Percentiles rank a stretch among this genome's conserved stretches.
Conservation (phyloP, 1,284 basidiomycete species). For the Golubevia pallescens region DNA sequence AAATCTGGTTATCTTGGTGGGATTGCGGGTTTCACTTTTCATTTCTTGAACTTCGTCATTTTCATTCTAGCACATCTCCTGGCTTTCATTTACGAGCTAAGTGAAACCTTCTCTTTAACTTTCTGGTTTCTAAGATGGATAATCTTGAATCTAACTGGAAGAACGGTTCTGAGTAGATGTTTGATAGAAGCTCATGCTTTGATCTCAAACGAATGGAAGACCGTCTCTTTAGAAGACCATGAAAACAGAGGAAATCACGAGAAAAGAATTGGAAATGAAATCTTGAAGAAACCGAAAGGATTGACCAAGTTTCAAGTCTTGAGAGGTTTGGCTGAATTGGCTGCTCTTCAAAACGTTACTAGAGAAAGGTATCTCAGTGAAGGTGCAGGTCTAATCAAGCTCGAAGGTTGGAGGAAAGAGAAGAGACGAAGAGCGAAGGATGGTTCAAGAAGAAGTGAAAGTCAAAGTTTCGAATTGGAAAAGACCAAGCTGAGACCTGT, state of each 20-base stretch:
- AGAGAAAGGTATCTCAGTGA: constrained; percentile 41
- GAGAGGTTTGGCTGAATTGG: constrained; percentile 49
- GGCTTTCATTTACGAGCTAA: constrained; percentile 31
- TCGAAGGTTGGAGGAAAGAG: constrained; percentile 24
- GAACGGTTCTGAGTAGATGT: constrained; percentile 50
- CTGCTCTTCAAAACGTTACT: constrained; percentile 51
- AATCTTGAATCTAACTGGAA: constrained; percentile 45
- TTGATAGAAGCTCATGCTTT: constrained; percentile 45
- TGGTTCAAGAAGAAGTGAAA: not conserved
- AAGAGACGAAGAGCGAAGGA: not conserved
- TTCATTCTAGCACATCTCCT: constrained; percentile 52
- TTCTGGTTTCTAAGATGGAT: constrained; percentile 57
- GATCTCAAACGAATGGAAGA: constrained; percentile 53
- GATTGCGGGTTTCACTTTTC: constrained; percentile 13
- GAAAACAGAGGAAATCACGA: constrained; percentile 18
- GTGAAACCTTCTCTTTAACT: constrained; percentile 23
- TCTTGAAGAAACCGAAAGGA: constrained; percentile 28
- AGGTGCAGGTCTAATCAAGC: constrained; percentile 40
- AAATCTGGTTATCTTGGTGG: constrained; percentile 19
- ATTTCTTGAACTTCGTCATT: constrained; percentile 36
- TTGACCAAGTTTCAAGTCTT: constrained; percentile 46
- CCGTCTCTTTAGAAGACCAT: constrained; percentile 53
- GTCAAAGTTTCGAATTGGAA: not conserved
- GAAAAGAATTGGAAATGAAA: no score
- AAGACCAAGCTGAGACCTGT: not conserved